Evolutionary conservation across 106 monocot species (phyloP), one percentile per base, ranked within the genome.

Genomic region (Allium sativum): DNA sequence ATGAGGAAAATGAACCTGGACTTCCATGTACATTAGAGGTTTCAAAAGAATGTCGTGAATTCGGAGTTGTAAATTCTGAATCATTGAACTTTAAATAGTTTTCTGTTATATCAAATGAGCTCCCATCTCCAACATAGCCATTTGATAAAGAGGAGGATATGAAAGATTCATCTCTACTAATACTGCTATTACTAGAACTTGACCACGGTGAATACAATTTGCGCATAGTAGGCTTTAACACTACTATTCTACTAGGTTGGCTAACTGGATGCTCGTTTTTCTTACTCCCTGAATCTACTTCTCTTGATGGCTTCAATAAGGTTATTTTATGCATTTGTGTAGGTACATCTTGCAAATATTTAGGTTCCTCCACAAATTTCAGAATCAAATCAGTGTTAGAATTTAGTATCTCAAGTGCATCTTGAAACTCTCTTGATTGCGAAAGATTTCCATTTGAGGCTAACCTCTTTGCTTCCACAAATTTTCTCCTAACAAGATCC

Each of bases 231-330:
- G 96, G 91, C 62, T 85, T 96, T 69, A 96, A 71, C 56, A 96
- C 91, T 22, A 96, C 91, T 73, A 96, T 96, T 59, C 87, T 84
- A 9, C 87, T 96, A 54, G 90, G 82, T 59, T 84, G 87, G 72
- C 82, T 74, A 15, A 12, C 1, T 50, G 48, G 8, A 50, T 50
- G 62, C 55, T 66, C 55, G 3, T 73, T 58, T 43, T 68, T 72
- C 42, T 45, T 72, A 67, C 52, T 21, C 10, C 45, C 75, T 58
- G 45, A 59, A 66, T 70, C 68, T 10, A 65, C 55, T 63, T 52
- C 16, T 42, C 44, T 68, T 21, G 84, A 68, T 40, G 84, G 83
- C 64, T 78, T 81, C 45, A 88, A 64, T 40, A 87, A 68, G 14
- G 83, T 87, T 42, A 83, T 87, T 41, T 67, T 73, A 52, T 80